A percentile compares a stretch with the other conserved stretches of the same genome.
These are phyloP conservation scores for Phytophthora citrophthora DNA, from an alignment of 352 stramenopile genomes.

Conservation along the genomic window DNA sequence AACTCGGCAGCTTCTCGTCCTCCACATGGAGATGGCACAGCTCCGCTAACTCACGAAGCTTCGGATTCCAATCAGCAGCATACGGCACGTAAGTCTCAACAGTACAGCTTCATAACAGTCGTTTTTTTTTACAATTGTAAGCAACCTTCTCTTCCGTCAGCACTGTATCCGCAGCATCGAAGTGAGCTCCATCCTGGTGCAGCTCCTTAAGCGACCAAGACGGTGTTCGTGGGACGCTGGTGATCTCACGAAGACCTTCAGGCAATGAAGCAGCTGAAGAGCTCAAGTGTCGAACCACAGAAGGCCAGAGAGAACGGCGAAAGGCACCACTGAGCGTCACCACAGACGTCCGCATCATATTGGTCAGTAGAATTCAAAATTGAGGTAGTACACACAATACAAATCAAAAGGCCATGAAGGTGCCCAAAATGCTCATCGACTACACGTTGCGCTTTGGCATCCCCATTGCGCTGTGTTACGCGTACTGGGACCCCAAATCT, in stretches of 20 bases:
- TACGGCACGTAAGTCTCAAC: too few relatives aligned
- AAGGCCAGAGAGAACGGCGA: slow-evolving; percentile 3
- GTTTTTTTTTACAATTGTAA: not conserved
- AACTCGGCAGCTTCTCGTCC: slow-evolving; percentile 64
- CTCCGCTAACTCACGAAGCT: slow-evolving; percentile 82
- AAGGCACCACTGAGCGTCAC: slow-evolving; percentile 22
- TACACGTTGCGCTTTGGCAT: slow-evolving; percentile 79
- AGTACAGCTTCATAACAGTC: too few relatives aligned
- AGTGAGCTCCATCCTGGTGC: slow-evolving; percentile 58
- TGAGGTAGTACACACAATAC: too few relatives aligned
- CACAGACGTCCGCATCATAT: slow-evolving; percentile 16
- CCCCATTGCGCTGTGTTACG: slow-evolving; percentile 66
- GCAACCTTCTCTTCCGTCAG: slow-evolving; percentile 68
- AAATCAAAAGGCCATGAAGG: slow-evolving; percentile 54
- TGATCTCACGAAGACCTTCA: slow-evolving; percentile 68
- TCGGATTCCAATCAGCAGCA: not conserved
- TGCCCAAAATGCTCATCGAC: slow-evolving; percentile 86
- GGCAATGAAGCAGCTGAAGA: slow-evolving; percentile 33
- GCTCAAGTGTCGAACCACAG: slow-evolving; percentile 18
- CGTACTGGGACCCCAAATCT: slow-evolving; percentile 74
- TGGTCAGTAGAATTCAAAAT: not conserved
- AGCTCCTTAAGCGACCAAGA: slow-evolving; percentile 86
- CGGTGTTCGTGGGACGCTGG: slow-evolving; percentile 62
- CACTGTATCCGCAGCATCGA: slow-evolving; percentile 54
- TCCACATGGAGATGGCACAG: slow-evolving; percentile 85